Conservation (phyloP, 2,329 filamentous ascomycete genomes). For the Sporothrix phasma region DNA sequence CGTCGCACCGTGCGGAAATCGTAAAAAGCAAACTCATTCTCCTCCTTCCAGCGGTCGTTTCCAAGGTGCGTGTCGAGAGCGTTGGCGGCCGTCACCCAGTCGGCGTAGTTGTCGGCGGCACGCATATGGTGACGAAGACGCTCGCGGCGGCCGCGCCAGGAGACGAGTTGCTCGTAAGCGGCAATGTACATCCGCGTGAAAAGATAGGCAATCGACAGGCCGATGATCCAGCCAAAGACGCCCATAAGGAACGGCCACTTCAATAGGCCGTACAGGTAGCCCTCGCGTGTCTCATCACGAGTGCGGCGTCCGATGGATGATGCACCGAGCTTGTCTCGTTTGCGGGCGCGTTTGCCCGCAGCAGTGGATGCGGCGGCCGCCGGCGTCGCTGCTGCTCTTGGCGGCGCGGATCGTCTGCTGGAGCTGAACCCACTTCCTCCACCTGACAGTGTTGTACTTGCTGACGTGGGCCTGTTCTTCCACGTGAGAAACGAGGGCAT, state of each 20-base stretch:
- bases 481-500: not conserved
- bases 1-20: constrained; percentile 73
- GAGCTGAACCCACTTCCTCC: constrained; percentile 2
- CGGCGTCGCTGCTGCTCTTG: constrained; percentile 19
- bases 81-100: constrained; percentile 74
- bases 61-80: constrained; percentile 72
- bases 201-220: constrained; percentile 65
- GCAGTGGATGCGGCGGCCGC: constrained; percentile 23
- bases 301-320: constrained; percentile 41
- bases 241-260: constrained; percentile 86
- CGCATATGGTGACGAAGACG: constrained; percentile 61
- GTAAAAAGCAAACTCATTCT: constrained; percentile 74
- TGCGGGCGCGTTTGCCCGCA: constrained; percentile 20
- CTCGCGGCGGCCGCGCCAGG: constrained; percentile 76
- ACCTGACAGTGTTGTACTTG: not conserved
- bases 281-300: constrained; percentile 89
- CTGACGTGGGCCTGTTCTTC: not conserved
- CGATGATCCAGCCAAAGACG: constrained; percentile 70
- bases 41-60: constrained; percentile 69
- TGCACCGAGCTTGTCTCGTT: constrained; percentile 20
- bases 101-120: constrained; percentile 61
- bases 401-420: constrained; percentile 28
- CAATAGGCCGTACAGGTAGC: constrained; percentile 75
- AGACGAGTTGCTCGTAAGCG: constrained; percentile 81
- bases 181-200: constrained; percentile 82